Evolutionary conservation across 345 rosid species (phyloP).

Genomic region (Brassica rapa): DNA sequence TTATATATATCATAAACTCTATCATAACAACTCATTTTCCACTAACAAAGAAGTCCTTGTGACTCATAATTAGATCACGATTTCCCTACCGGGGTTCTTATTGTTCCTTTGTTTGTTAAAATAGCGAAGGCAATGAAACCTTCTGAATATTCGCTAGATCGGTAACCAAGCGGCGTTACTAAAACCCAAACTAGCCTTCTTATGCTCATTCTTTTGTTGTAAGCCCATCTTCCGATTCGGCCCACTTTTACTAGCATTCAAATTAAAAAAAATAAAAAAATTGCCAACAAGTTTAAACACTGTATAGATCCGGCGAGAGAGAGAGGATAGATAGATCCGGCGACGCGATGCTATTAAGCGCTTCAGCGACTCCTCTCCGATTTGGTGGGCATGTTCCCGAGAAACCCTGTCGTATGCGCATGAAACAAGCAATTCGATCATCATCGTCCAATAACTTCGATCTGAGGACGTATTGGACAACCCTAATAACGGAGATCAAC

Average conservation of each 20-base stretch:
- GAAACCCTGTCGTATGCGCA: neutral
- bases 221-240: neutral
- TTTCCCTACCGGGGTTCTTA: no score
- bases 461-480: slow-evolving; percentile 76
- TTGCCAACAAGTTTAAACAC: no score
- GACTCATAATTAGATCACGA: no score
- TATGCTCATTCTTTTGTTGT: neutral
- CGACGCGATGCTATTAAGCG: slow-evolving; percentile 43
- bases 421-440: slow-evolving; percentile 44
- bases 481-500: slow-evolving; percentile 64
- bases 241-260: neutral
- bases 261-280: no score
- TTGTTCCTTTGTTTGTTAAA: no score
- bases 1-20: no score
- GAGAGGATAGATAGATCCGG: slow-evolving; percentile 2
- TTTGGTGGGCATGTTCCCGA: slow-evolving; percentile 23
- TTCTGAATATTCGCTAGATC: no score
- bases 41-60: no score
- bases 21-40: neutral
- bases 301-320: neutral
- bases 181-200: no score
- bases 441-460: slow-evolving; percentile 54
- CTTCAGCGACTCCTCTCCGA: slow-evolving; percentile 36
- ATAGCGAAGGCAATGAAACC: no score
- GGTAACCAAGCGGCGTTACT: no score